These are phyloP conservation scores for Paramecium sonneborni DNA, from an alignment of 73 alveolate genomes.

Conservation along the genomic window DNA sequence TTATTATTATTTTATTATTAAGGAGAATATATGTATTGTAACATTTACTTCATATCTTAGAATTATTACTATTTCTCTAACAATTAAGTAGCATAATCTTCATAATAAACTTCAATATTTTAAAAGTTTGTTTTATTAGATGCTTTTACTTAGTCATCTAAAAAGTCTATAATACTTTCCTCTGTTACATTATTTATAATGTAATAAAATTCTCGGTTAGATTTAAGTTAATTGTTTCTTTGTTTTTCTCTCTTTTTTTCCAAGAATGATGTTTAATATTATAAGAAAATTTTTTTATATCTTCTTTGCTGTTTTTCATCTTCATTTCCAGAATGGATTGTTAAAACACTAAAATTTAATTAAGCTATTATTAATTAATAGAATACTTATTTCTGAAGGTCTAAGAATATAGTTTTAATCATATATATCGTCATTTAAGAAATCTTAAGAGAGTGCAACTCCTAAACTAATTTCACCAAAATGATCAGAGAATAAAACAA, in stretches of 20 bases:
- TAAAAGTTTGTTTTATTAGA: not conserved
- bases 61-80: not conserved
- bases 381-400: not conserved
- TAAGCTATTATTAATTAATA: not conserved
- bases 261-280: not conserved
- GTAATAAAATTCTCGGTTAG: not conserved
- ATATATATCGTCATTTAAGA: not conserved
- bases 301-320: not conserved
- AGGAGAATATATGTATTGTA: not conserved
- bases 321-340: not conserved
- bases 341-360: not conserved
- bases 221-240: not conserved
- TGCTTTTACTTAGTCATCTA: not conserved
- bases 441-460: not conserved
- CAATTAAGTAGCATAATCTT: not conserved
- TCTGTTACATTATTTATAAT: not conserved
- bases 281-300: not conserved
- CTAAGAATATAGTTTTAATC: not conserved
- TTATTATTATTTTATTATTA: slow-evolving; percentile 14
- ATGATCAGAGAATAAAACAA: slow-evolving; percentile 36
- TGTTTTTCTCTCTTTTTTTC: not conserved
- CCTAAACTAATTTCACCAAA: not conserved
- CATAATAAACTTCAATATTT: not conserved
- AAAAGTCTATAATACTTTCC: not conserved
- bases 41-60: not conserved